phyloP scores from a whole-genome alignment of 345 rosid species.

The Ricinus communis region DNA sequence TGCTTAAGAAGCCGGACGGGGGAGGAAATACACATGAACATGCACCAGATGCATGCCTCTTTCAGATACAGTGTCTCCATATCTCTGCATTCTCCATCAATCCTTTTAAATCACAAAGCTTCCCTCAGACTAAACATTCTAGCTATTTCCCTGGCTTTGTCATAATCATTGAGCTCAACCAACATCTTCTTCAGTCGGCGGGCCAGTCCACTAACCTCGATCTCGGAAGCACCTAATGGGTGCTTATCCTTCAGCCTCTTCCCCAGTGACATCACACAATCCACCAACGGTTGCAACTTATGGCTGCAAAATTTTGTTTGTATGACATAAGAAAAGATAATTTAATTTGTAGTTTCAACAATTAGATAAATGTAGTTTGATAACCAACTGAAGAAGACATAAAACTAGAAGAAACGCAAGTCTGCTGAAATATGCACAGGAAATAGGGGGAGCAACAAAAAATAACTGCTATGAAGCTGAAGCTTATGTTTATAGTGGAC shows the following conservation, averaged over 20 bases:
- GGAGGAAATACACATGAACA: too few relatives aligned
- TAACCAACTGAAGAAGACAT: neutral
- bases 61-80: neutral
- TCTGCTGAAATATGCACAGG: too few relatives aligned
- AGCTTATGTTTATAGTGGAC: too few relatives aligned
- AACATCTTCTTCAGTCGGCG: slow-evolving; percentile 81
- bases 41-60: neutral
- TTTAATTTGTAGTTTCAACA: neutral
- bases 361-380: neutral
- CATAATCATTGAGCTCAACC: slow-evolving; percentile 85
- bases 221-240: slow-evolving; percentile 46
- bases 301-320: slow-evolving; percentile 39
- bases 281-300: slow-evolving; percentile 83
- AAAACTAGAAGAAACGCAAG: too few relatives aligned
- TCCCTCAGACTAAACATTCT: slow-evolving; percentile 72
- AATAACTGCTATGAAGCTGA: too few relatives aligned
- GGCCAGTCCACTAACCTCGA: slow-evolving; percentile 69
- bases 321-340: neutral
- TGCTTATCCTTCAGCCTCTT: slow-evolving; percentile 59
- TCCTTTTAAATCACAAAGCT: slow-evolving; percentile 49
- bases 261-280: slow-evolving; percentile 51
- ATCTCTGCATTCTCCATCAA: neutral
- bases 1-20: too few relatives aligned
- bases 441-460: too few relatives aligned
- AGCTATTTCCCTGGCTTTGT: slow-evolving; percentile 67